Base-by-base conservation (phyloP, 345 rosid genomes). In the Erodium maritimum region DNA sequence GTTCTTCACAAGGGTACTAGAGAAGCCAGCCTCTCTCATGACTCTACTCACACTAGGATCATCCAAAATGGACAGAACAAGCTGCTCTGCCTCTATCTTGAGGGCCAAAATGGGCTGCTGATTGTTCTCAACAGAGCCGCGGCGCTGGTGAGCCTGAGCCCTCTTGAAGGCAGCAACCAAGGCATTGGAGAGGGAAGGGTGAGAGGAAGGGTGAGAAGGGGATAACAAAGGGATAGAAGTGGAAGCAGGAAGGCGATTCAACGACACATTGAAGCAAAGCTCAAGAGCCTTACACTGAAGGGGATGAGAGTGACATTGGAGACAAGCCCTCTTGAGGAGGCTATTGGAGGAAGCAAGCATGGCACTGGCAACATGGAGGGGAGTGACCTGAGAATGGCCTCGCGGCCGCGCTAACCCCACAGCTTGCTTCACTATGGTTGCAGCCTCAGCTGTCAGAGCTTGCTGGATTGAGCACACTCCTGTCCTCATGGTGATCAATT, bases 1-100 rank as follows among this genome's bases (percentile, higher is more conserved):
- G 70, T 23, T 77, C 66, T 82, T 82, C 19, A 85, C 80, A 46
- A 75, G 84, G 23, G 85, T 60, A 60, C 88, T 85, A 12, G 88
- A 85, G 71, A 85, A 85, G 42, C 93, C 93, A 19, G 93, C 88
- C 71, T 85, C 93, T 48, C 88, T 79, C 93, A 85, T 85, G 63
- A 85, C 88, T 62, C 93, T 73, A 61, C 84, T 82, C 13, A 85
- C 93, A 61, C 93, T 85, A 5, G 93, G 93, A 59, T 85, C 93
- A 56, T 85, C 93, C 12, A 85, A 67, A 53, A 85, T 82, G 34
- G 93, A 82, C 24, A 82, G 64, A 16, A 80, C 50, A 2, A 85
- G 84, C 59, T 80, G 88, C 65, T 85, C 85, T 14, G 77, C 52
- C 74, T 85, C 93, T 29, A 85, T 80, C 61, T 85, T 85, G 54